Evolutionary conservation across 768 basidiomycete species (phyloP), one percentile per base, ranked within the genome.

Genomic region (Scleroderma citrinum): DNA sequence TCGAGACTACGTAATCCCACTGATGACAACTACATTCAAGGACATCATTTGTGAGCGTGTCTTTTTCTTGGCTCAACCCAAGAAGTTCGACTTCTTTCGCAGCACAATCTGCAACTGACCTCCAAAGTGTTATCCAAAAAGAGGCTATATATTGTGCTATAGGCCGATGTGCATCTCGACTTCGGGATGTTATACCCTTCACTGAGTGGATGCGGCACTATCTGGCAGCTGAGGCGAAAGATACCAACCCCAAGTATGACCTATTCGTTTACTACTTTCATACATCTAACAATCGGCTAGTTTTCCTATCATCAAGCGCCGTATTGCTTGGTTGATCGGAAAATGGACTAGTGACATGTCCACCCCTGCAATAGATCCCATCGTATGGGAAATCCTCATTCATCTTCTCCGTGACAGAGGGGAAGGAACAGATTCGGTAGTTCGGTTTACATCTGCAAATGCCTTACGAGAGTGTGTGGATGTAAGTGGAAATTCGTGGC

Each of bases 241-340:
- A 80, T 31, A 69, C 71, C 4, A 80, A 84, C 52, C 72, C 80
- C 23, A 79, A 70, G 87, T 87, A 58, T 45, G 76, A 30, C 23
- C 38, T 3, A 12, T 29, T 24, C 32, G 26, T 40, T 19, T 19
- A 44, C 30, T 21, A 29, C 8, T 17, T 7, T 11, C 24, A 49
- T 47, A 31, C n/a, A 30, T 17, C 42, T 50, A 45, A 47, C 36
- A 30, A 29, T 34, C n/a, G 10, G 24, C 49, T 29, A 95, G 93
- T 49, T 92, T 87, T 62, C 87, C 89, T 1, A 87, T 98, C 47
- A 80, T 98, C 52, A 95, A 97, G 65, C 81, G 92, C n/a, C 80
- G 94, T 29, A 87, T 97, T 55, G 92, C 94, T 1, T 96, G 93
- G 92, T 71, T 97, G 4, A 77, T 97, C 40, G 93, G 94, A 21